Evolutionary conservation across 2,329 filamentous ascomycete genomes (phyloP).

Genomic region (Gaeumannomyces tritici): DNA sequence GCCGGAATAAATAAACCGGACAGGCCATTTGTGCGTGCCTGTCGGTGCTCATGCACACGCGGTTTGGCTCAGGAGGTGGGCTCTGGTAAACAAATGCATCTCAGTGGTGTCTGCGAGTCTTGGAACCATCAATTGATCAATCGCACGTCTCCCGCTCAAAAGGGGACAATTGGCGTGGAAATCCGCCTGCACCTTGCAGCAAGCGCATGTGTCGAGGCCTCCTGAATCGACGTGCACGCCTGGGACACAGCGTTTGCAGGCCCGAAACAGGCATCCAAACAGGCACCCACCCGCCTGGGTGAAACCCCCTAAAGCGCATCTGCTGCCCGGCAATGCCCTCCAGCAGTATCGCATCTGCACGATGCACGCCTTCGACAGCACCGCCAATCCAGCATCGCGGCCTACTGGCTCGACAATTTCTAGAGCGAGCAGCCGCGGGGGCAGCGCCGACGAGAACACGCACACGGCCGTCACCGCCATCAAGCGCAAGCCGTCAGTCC

Average conservation of each 20-base stretch:
- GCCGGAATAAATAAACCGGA: neutral
- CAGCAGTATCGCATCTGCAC: neutral
- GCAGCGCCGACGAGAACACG: neutral
- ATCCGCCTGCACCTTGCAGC: no score
- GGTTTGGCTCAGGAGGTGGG: neutral
- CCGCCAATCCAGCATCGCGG: constrained; percentile 2
- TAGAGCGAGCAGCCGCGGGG: neutral
- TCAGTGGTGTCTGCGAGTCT: no score
- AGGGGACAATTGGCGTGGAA: no score
- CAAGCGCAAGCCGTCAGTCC: constrained; percentile 1
- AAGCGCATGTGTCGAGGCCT: neutral
- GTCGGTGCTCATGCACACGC: neutral
- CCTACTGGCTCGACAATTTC: constrained; percentile 1
- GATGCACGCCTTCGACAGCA: constrained; percentile 4
- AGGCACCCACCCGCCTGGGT: neutral
- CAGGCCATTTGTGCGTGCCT: neutral
- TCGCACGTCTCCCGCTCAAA: neutral
- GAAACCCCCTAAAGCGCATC: neutral
- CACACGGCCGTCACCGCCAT: neutral
- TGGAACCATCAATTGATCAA: no score
- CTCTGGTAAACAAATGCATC: neutral
- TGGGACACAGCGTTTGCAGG: neutral
- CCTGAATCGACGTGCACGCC: neutral
- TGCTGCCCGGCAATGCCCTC: neutral
- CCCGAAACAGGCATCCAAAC: neutral